These are phyloP conservation scores for Gossypium turneri DNA, from an alignment of 345 rosid genomes.

Conservation along the genomic window DNA sequence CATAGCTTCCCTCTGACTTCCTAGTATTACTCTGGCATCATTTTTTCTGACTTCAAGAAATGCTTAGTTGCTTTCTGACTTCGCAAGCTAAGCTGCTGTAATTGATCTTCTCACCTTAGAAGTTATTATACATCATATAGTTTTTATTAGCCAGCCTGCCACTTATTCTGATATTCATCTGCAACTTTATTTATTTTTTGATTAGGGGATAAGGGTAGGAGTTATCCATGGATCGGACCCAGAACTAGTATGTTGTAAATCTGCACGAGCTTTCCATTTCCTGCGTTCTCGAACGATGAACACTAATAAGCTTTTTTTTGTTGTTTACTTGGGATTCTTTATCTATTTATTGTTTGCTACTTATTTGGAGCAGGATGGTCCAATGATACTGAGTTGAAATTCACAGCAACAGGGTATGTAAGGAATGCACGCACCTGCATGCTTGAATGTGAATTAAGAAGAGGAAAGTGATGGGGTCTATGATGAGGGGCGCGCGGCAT, in stretches of 20 bases:
- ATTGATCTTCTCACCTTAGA: no score
- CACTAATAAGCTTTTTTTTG: background rate
- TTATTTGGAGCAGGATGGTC: background rate
- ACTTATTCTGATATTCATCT: background rate
- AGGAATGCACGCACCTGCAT: background rate
- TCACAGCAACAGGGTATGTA: background rate
- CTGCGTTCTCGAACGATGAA: background rate
- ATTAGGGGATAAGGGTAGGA: no score
- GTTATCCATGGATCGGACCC: no score
- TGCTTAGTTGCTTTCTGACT: no score
- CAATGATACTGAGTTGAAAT: background rate
- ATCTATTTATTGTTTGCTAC: background rate
- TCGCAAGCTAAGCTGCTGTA: no score
- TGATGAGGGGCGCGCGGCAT: background rate
- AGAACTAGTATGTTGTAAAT: no score
- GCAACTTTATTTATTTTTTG: background rate
- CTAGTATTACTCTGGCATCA: background rate
- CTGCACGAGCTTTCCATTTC: background rate
- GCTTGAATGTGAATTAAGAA: background rate
- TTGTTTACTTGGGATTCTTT: background rate
- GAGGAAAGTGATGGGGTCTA: background rate
- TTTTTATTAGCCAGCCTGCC: background rate
- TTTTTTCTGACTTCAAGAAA: no score
- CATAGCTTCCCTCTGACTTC: background rate
- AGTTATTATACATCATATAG: no score